Percentiles rank a stretch among this genome's conserved stretches.
Evolutionary conservation across 23 red algal genomes (phyloP).

Genomic region (Gracilaria caudata): DNA sequence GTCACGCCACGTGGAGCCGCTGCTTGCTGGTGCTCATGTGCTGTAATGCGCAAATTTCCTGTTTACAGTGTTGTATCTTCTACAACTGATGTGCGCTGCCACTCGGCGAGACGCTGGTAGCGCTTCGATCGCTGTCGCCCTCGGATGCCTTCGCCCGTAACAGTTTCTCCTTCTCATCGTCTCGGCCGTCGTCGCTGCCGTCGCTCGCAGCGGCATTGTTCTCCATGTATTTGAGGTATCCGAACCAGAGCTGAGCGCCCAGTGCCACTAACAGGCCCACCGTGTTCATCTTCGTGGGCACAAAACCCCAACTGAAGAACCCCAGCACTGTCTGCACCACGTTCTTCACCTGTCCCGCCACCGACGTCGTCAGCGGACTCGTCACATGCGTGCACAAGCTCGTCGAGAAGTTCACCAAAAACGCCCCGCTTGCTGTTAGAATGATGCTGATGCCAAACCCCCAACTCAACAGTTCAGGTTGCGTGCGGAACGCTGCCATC

Average conservation of each 20-base stretch:
- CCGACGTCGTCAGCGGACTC: constrained; percentile 83
- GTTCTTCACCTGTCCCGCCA: constrained; percentile 97
- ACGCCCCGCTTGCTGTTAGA: constrained; percentile 83
- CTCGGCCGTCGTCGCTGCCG: too few species aligned
- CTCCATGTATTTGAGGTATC: constrained; percentile 78
- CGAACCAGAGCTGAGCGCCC: constrained; percentile 77
- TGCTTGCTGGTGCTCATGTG: too few species aligned
- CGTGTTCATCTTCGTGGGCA: constrained; percentile 80
- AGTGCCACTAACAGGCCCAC: constrained; percentile 86
- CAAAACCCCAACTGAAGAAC: constrained; percentile 90
- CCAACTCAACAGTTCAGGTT: constrained; percentile 58
- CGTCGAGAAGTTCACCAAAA: constrained; percentile 95
- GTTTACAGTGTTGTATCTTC: too few species aligned
- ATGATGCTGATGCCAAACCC: constrained; percentile 78
- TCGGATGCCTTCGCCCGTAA: too few species aligned
- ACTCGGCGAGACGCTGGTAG: too few species aligned
- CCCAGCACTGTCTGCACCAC: constrained; percentile 91
- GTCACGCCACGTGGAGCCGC: too few species aligned
- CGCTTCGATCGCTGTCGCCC: too few species aligned
- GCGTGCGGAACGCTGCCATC: constrained; percentile 56
- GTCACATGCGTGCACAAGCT: constrained; percentile 90
- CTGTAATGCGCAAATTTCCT: too few species aligned
- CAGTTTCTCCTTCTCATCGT: too few species aligned
- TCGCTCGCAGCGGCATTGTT: not conserved
- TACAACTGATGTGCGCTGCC: too few species aligned